phyloP scores from a whole-genome alignment of 2,329 filamentous ascomycete genomes.

The Penicillium thymicola region DNA sequence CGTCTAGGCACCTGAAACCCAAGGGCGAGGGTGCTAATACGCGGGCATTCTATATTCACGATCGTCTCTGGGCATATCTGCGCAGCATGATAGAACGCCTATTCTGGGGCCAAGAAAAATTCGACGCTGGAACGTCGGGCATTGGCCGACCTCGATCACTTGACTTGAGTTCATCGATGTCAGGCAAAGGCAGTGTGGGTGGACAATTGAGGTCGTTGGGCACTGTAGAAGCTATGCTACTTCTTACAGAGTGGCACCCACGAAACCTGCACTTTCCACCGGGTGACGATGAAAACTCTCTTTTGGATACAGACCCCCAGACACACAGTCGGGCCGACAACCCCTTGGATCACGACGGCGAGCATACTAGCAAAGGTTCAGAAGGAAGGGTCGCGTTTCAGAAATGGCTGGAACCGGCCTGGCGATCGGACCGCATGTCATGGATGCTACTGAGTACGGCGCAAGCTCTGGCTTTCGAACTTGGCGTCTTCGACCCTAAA shows the following conservation, averaged over 20 bases:
- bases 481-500: slow-evolving; percentile 91
- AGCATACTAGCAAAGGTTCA: slow-evolving; percentile 49
- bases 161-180: slow-evolving; percentile 56
- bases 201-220: slow-evolving; percentile 84
- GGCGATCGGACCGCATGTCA: slow-evolving; percentile 92
- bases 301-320: slow-evolving; percentile 69
- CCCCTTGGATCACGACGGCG: slow-evolving; percentile 39
- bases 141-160: slow-evolving; percentile 68
- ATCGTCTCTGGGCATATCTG: slow-evolving; percentile 91
- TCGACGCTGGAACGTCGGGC: slow-evolving; percentile 65
- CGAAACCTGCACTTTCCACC: slow-evolving; percentile 88
- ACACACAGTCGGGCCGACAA: slow-evolving; percentile 52
- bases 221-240: slow-evolving; percentile 89
- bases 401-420: slow-evolving; percentile 94
- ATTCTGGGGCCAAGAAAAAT: slow-evolving; percentile 94
- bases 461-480: slow-evolving; percentile 84
- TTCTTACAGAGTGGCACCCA: slow-evolving; percentile 96
- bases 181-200: slow-evolving; percentile 54
- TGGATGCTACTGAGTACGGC: slow-evolving; percentile 96
- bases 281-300: slow-evolving; percentile 62
- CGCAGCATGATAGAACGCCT: slow-evolving; percentile 93
- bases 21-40: slow-evolving; percentile 76
- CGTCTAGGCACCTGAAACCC: slow-evolving; percentile 80
- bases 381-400: slow-evolving; percentile 79
- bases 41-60: slow-evolving; percentile 85